A percentile compares a stretch with the other conserved stretches of the same genome.
Conservation (phyloP, 2,329 filamentous ascomycete genomes). For the Exophiala sp. region DNA sequence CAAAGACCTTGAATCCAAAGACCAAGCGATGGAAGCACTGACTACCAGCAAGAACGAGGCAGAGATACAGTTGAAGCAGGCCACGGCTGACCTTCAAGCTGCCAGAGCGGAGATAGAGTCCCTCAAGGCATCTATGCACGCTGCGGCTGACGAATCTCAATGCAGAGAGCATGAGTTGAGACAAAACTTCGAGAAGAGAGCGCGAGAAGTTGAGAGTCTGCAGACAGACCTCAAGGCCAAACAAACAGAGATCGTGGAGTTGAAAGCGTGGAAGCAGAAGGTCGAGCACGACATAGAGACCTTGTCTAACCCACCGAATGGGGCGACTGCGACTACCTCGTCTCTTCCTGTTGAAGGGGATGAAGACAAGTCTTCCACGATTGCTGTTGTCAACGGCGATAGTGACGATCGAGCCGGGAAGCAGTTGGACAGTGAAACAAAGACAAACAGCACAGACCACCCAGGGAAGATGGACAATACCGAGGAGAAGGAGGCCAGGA, state of each 20-base stretch:
- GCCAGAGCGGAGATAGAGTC: not conserved
- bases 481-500: too few relatives aligned
- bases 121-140: not conserved
- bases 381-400: too few relatives aligned
- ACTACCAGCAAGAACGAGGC: constrained; percentile 10
- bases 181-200: not conserved
- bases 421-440: too few relatives aligned
- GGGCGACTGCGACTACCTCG: too few relatives aligned
- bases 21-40: constrained; percentile 8
- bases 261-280: constrained; percentile 17
- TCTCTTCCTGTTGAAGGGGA: too few relatives aligned
- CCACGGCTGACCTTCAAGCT: not conserved
- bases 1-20: constrained; percentile 13
- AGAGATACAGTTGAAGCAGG: constrained; percentile 9
- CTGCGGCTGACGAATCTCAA: constrained; percentile 10
- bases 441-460: too few relatives aligned
- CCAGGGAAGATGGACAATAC: too few relatives aligned
- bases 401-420: too few relatives aligned
- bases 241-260: constrained; percentile 7
- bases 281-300: constrained; percentile 12
- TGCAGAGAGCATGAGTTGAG: constrained; percentile 8
- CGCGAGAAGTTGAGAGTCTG: constrained; percentile 1
- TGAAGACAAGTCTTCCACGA: too few relatives aligned
- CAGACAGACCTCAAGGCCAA: constrained; percentile 13
- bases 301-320: too few relatives aligned